These are phyloP conservation scores for Zygosaccharomyces lentus DNA, from an alignment of 805 yeast genomes.

Conservation along the genomic window DNA sequence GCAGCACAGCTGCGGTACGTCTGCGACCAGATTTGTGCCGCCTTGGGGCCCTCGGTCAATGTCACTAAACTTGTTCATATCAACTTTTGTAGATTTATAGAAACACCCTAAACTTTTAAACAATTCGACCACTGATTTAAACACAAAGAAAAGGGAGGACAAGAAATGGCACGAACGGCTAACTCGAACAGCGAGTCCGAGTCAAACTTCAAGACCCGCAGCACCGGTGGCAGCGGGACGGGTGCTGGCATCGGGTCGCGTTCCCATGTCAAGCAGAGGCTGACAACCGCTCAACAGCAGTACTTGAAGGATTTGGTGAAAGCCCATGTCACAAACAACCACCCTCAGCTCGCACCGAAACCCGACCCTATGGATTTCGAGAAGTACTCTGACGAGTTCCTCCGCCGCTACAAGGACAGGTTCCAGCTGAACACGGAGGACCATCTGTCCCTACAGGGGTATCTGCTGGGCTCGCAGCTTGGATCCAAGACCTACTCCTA, in stretches of 20 bases:
- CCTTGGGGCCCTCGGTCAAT: neutral
- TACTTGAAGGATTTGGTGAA: constrained; percentile 58
- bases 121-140: neutral
- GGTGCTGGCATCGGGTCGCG: constrained; percentile 48
- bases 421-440: constrained; percentile 55
- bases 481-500: constrained; percentile 61
- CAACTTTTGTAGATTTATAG: constrained; percentile 19
- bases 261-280: constrained; percentile 41
- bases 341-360: constrained; percentile 53
- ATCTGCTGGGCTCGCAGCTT: constrained; percentile 60
- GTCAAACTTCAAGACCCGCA: constrained; percentile 18
- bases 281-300: constrained; percentile 60
- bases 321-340: constrained; percentile 70
- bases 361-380: constrained; percentile 67
- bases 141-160: constrained; percentile 1
- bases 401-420: constrained; percentile 63
- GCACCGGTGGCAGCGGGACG: constrained; percentile 9
- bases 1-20: constrained; percentile 15
- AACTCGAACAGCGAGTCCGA: constrained; percentile 33
- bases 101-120: neutral
- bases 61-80: constrained; percentile 11
- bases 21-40: constrained; percentile 10
- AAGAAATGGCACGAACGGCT: constrained; percentile 21
- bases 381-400: constrained; percentile 53
- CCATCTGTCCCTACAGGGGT: constrained; percentile 65